Conservation (phyloP, 768 basidiomycete genomes). For the Boletales sp. region DNA sequence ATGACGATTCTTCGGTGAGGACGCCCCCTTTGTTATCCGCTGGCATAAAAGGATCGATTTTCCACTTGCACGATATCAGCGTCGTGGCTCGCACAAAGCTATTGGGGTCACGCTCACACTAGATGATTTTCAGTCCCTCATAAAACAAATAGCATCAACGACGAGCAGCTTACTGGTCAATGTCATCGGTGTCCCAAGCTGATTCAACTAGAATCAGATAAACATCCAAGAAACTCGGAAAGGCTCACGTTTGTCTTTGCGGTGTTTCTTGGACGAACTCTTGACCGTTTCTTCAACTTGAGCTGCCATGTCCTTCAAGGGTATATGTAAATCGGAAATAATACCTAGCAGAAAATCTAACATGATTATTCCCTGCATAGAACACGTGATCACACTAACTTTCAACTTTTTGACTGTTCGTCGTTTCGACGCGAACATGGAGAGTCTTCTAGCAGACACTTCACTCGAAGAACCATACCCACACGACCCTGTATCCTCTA, state of each 20-base stretch:
- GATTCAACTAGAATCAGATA: conserved; percentile 18
- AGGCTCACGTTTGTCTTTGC: conserved; percentile 91
- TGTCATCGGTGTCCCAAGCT: conserved; percentile 99
- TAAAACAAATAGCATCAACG: neutral
- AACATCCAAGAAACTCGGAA: neutral
- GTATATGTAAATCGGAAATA: no score
- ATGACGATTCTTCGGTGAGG: conserved; percentile 94
- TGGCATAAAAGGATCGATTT: conserved; percentile 73
- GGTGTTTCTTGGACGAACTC: conserved; percentile 84
- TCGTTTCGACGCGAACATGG: conserved; percentile 37
- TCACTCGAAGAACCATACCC: conserved; percentile 41
- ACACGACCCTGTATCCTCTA: conserved; percentile 53
- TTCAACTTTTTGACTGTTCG: neutral
- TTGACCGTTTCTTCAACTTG: conserved; percentile 37
- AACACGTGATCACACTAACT: neutral
- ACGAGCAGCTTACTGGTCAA: conserved; percentile 81
- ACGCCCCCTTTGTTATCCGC: conserved; percentile 77
- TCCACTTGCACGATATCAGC: conserved; percentile 61
- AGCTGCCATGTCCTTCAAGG: conserved; percentile 18
- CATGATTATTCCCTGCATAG: no score
- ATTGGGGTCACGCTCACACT: conserved; percentile 40
- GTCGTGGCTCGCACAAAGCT: neutral
- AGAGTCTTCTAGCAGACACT: conserved; percentile 39
- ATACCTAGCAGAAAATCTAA: no score
- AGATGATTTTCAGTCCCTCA: conserved; percentile 1